Base-by-base conservation (phyloP, 768 basidiomycete species). In the Tricholomella constricta region DNA sequence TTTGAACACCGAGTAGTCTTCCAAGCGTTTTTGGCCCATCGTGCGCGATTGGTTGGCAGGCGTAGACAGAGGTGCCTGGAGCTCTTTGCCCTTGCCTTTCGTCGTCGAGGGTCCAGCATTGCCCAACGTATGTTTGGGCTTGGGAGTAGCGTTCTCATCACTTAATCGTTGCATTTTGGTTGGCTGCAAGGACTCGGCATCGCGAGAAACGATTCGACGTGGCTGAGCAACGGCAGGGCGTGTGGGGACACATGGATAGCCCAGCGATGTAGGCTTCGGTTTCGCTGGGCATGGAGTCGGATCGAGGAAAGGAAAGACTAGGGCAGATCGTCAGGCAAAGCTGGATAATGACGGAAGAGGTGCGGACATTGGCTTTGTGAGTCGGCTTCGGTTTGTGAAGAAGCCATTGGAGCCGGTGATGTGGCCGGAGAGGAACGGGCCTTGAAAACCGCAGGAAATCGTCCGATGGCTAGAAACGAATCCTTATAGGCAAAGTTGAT, bases 1-100 rank as follows among this genome's bases (percentile, higher is more conserved):
- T 65, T 85, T 85, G 63, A 75, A 80, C 6, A 66, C 70, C 0
- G 77, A 76, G 52, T 80, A 80, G 53, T 79, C 77, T 3, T 67
- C 67, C 4, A 55, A 41, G 11, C 57, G 59, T 38, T 65, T 68
- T 37, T 63, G 59, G 9, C 48, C 57, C n/a, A 42, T 60, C 15
- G 57, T 56, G 22, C 52, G 54, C 22, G 54, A 48, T 8, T 61
- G 35, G 38, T 63, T 63, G 11, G 63, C 48, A 2, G 68, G 70
- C 2, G 69, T 71, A 7, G 56, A 55, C 4, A 48, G 15, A 0
- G 60, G 58, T 7, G 32, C 41, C 11, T 51, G 45, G 2, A 42
- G 36, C 34, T 45, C 19, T 26, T 52, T 54, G 48, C 58, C 42
- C 48, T 35, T 53, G 34, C 56, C 65, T 51, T 68, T 69, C 6